Percentiles rank a stretch among this genome's conserved stretches.
These are phyloP conservation scores for Podospora pseudocomata DNA, from an alignment of 495 filamentous ascomycete genomes.

Conservation along the genomic window DNA sequence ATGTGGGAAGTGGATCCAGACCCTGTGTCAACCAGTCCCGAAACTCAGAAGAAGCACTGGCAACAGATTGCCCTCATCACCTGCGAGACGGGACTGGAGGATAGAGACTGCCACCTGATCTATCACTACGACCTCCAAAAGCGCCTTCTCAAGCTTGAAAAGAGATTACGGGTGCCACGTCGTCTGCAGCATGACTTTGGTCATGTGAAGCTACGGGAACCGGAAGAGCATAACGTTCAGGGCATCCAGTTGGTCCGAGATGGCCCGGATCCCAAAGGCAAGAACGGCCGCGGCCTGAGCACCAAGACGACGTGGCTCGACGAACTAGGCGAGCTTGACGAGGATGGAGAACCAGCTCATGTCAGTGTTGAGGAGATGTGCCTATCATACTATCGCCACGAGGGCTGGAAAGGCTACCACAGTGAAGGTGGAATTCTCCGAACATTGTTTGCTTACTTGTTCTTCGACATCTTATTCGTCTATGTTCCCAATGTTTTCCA, in stretches of 20 bases:
- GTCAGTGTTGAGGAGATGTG: conserved; percentile 85
- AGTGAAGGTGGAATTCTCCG: conserved; percentile 84
- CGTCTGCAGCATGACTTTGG: conserved; percentile 90
- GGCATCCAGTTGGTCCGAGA: conserved; percentile 71
- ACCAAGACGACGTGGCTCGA: conserved; percentile 88
- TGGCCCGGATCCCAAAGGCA: conserved; percentile 36
- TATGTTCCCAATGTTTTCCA: conserved; percentile 97
- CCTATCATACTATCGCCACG: conserved; percentile 72
- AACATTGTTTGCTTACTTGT: conserved; percentile 87
- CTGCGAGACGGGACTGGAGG: conserved; percentile 82
- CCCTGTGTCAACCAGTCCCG: conserved; percentile 30
- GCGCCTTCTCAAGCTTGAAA: conserved; percentile 84
- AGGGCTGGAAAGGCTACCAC: conserved; percentile 94
- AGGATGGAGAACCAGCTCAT: conserved; percentile 51
- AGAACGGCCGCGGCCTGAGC: conserved; percentile 47
- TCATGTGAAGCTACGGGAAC: conserved; percentile 70
- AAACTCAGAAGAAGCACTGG: conserved; percentile 75
- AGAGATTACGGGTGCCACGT: conserved; percentile 73
- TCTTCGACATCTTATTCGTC: conserved; percentile 89
- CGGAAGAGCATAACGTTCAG: conserved; percentile 67
- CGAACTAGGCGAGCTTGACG: conserved; percentile 58
- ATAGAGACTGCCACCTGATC: conserved; percentile 82
- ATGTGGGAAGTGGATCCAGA: conserved; percentile 62
- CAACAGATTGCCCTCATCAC: conserved; percentile 72
- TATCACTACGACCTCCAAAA: conserved; percentile 95